Evolutionary conservation across 2,329 filamentous ascomycete genomes (phyloP).

Genomic region (Periconia sp.): DNA sequence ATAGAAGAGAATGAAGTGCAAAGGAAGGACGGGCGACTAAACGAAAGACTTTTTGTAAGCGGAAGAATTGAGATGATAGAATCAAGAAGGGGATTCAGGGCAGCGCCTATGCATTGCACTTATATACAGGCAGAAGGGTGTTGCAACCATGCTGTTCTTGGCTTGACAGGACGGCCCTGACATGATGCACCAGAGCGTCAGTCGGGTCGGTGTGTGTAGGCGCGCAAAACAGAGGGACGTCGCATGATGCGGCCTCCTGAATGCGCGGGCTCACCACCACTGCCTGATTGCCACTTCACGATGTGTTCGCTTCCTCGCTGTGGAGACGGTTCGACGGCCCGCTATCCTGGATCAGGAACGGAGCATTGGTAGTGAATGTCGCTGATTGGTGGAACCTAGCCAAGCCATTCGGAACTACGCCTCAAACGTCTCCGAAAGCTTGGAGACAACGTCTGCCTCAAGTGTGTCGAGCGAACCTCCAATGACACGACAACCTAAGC

Average conservation of each 20-base stretch:
- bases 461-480: slow-evolving; percentile 13
- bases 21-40: slow-evolving; percentile 28
- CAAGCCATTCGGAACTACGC: slow-evolving; percentile 16
- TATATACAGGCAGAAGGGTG: slow-evolving; percentile 32
- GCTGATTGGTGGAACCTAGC: slow-evolving; percentile 27
- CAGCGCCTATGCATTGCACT: slow-evolving; percentile 26
- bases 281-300: slow-evolving; percentile 16
- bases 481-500: slow-evolving; percentile 14
- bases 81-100: slow-evolving; percentile 10
- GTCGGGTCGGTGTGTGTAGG: background rate
- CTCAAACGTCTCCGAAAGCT: slow-evolving; percentile 33
- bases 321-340: background rate
- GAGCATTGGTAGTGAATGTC: slow-evolving; percentile 3
- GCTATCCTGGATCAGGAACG: slow-evolving; percentile 11
- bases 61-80: slow-evolving; percentile 20
- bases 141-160: slow-evolving; percentile 15
- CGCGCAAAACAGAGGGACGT: slow-evolving; percentile 14
- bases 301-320: background rate
- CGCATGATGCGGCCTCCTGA: slow-evolving; percentile 35
- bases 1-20: slow-evolving; percentile 36
- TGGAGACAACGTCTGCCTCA: slow-evolving; percentile 40
- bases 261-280: slow-evolving; percentile 11
- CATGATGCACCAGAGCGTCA: slow-evolving; percentile 5
- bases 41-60: slow-evolving; percentile 35
- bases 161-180: slow-evolving; percentile 16